These are phyloP conservation scores for Lentinula sp. DNA, from an alignment of 768 basidiomycete genomes.

Conservation along the genomic window DNA sequence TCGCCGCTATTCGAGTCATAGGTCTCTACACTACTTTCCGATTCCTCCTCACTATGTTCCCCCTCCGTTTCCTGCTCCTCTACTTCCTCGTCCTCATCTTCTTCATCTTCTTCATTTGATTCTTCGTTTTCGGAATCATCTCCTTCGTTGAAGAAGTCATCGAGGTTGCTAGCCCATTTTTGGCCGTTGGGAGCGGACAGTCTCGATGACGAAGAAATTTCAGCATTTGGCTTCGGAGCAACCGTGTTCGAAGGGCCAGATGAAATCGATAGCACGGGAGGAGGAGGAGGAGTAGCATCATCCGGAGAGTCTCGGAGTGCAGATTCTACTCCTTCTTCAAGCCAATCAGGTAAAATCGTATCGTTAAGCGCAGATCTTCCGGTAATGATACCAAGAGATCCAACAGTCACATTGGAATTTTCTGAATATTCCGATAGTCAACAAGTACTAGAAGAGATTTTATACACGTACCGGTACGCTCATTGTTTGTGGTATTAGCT, in stretches of 20 bases:
- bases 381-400: conserved; percentile 59
- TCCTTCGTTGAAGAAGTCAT: conserved; percentile 67
- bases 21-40: background rate
- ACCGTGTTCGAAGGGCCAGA: conserved; percentile 37
- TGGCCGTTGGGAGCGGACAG: conserved; percentile 27
- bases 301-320: conserved; percentile 65
- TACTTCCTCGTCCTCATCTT: conserved; percentile 18
- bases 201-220: conserved; percentile 36
- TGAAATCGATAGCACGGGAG: conserved; percentile 31
- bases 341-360: conserved; percentile 72
- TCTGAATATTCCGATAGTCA: conserved; percentile 17
- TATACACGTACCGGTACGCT: conserved; percentile 22
- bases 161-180: conserved; percentile 52
- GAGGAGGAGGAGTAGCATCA: conserved; percentile 33
- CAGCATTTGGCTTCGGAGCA: conserved; percentile 47
- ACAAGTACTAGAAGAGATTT: background rate
- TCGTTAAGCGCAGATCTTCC: conserved; percentile 49
- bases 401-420: conserved; percentile 43
- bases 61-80: conserved; percentile 16
- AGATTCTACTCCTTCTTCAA: conserved; percentile 78
- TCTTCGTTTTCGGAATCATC: conserved; percentile 16
- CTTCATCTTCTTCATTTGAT: conserved; percentile 18
- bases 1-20: too few species aligned
- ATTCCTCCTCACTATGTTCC: conserved; percentile 21
- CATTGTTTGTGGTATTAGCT: conserved; percentile 31